Conservation (phyloP, 2,329 filamentous ascomycete species). For the Colletotrichum incanum region DNA sequence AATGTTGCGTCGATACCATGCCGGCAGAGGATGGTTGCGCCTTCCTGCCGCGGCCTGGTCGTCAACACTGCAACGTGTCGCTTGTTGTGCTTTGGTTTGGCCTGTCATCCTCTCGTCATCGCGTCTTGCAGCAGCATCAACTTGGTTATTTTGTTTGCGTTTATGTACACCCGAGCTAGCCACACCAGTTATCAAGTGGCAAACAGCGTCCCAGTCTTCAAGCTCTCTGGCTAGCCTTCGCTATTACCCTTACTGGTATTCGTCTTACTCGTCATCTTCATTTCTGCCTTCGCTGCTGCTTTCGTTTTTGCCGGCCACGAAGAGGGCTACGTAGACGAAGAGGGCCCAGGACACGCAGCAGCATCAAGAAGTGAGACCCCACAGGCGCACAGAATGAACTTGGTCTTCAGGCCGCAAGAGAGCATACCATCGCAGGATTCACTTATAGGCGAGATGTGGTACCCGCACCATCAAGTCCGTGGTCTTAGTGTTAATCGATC, state of each 20-base stretch:
- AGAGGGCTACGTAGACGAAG: neutral
- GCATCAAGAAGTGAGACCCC: neutral
- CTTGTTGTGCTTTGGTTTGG: slow-evolving; percentile 7
- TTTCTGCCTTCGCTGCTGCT: neutral
- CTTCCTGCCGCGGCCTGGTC: slow-evolving; percentile 5
- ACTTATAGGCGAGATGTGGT: neutral
- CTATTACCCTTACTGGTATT: neutral
- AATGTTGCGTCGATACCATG: neutral
- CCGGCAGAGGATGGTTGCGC: neutral
- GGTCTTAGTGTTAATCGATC: neutral
- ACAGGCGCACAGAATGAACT: neutral
- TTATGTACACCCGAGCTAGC: neutral
- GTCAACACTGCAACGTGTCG: neutral
- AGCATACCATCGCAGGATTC: neutral
- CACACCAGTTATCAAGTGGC: neutral
- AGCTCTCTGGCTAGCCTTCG: neutral
- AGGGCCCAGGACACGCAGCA: neutral
- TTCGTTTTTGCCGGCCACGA: neutral
- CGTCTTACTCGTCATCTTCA: neutral
- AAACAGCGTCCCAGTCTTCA: neutral
- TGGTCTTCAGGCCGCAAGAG: neutral
- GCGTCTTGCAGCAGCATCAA: slow-evolving; percentile 1
- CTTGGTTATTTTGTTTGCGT: neutral
- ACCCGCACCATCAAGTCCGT: neutral
- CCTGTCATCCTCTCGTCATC: slow-evolving; percentile 27